phyloP scores from a whole-genome alignment of 345 rosid species.

The Gossypium arboreum region DNA sequence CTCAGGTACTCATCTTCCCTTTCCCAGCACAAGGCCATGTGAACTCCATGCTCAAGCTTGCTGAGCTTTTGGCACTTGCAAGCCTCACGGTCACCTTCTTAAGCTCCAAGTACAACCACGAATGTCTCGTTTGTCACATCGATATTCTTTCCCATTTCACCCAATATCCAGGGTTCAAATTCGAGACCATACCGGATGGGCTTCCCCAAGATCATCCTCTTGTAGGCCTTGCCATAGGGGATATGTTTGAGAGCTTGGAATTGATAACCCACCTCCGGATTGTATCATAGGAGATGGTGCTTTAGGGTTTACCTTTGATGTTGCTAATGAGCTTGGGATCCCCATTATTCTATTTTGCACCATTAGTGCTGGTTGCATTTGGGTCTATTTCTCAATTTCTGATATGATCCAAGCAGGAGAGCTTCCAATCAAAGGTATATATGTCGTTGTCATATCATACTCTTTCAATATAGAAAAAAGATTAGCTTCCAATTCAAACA shows the following conservation, averaged over 20 bases:
- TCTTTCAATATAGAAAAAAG: no score
- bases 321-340: slow-evolving; percentile 29
- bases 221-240: no score
- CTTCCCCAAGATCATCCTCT: no score
- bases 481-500: background rate
- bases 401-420: slow-evolving; percentile 33
- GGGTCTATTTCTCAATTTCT: slow-evolving; percentile 29
- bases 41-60: slow-evolving; percentile 54
- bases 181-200: slow-evolving; percentile 30
- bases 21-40: no score
- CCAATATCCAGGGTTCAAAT: slow-evolving; percentile 28
- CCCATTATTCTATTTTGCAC: slow-evolving; percentile 33
- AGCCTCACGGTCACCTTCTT: slow-evolving; percentile 57
- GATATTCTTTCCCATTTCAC: slow-evolving; percentile 29
- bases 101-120: slow-evolving; percentile 33
- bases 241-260: no score
- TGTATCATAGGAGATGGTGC: slow-evolving; percentile 41
- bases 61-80: slow-evolving; percentile 42
- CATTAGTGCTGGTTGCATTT: slow-evolving; percentile 25
- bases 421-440: slow-evolving; percentile 45
- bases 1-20: no score
- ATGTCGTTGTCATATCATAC: background rate
- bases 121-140: slow-evolving; percentile 19
- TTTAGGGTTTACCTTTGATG: slow-evolving; percentile 26
- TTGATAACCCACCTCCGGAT: background rate